Percentiles rank a stretch among this genome's conserved stretches.
These are phyloP conservation scores for Aspergillus sp. DNA, from an alignment of 2,329 filamentous ascomycete species.

Conservation along the genomic window DNA sequence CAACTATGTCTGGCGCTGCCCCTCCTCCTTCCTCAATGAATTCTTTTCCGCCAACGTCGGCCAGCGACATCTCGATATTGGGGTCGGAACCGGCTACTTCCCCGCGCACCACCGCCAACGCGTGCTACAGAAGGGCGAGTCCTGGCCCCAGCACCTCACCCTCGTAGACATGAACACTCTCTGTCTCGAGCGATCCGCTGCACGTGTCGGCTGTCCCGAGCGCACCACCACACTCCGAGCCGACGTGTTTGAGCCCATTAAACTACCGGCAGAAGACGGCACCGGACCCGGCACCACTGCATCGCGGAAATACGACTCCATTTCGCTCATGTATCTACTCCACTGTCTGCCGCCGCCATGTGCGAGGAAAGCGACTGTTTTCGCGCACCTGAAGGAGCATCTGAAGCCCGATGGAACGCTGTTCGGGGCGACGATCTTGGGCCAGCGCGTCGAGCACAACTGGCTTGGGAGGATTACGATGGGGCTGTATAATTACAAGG, in stretches of 20 bases:
- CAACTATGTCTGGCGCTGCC: constrained; percentile 28
- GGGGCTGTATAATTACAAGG: background rate
- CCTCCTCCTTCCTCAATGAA: constrained; percentile 18
- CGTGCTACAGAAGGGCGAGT: background rate
- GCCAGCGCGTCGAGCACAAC: constrained; percentile 25
- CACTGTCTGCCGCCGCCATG: constrained; percentile 42
- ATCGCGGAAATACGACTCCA: constrained; percentile 38
- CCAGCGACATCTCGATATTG: constrained; percentile 29
- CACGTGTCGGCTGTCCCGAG: constrained; percentile 5
- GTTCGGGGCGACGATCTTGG: constrained; percentile 41
- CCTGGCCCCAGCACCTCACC: constrained; percentile 13
- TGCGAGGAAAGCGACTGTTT: constrained; percentile 29
- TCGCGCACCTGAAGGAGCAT: constrained; percentile 32
- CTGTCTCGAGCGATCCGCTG: constrained; percentile 2
- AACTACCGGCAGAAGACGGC: constrained; percentile 14
- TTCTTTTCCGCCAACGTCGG: constrained; percentile 26
- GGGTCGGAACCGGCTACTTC: constrained; percentile 31
- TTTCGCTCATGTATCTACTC: constrained; percentile 46
- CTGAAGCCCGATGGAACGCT: constrained; percentile 39
- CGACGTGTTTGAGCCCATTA: constrained; percentile 36
- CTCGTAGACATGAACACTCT: constrained; percentile 23
- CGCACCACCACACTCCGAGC: constrained; percentile 30
- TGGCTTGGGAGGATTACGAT: constrained; percentile 17
- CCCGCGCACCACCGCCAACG: constrained; percentile 10
- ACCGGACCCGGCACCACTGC: background rate